These are phyloP conservation scores for Sicyos edulis DNA, from an alignment of 306 rosid genomes.

Conservation along the genomic window DNA sequence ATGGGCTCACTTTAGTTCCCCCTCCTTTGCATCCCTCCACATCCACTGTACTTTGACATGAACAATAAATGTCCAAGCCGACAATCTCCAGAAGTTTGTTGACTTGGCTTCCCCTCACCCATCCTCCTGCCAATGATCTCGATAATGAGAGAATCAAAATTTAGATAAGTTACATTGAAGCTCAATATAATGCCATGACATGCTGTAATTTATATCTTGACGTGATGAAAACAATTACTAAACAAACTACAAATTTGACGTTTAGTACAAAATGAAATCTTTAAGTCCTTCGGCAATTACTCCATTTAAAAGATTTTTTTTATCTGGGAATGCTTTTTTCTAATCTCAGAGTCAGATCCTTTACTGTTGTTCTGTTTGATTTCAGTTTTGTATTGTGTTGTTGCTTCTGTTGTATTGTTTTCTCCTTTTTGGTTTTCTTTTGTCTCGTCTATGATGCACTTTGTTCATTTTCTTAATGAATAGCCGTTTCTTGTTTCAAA, in stretches of 20 bases:
- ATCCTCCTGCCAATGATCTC: constrained; percentile 61
- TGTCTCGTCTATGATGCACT: too few relatives aligned
- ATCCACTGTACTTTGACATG: constrained; percentile 36
- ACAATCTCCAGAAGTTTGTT: constrained; percentile 61
- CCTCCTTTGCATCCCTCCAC: constrained; percentile 30
- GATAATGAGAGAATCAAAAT: constrained; percentile 19
- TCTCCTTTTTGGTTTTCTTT: too few relatives aligned
- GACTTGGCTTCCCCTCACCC: constrained; percentile 52
- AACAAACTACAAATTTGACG: not conserved
- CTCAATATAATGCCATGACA: not conserved
- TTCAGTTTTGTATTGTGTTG: too few relatives aligned
- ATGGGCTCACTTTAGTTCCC: constrained; percentile 25
- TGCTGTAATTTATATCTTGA: not conserved
- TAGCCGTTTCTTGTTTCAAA: too few relatives aligned
- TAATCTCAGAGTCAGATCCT: too few relatives aligned
- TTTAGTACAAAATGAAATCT: not conserved
- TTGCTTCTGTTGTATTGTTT: too few relatives aligned
- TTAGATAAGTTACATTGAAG: not conserved
- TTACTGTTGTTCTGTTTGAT: too few relatives aligned
- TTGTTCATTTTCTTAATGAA: too few relatives aligned
- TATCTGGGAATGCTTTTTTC: too few relatives aligned
- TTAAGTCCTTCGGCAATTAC: too few relatives aligned
- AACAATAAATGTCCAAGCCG: constrained; percentile 75
- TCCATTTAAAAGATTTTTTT: too few relatives aligned
- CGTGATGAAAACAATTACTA: not conserved